Evolutionary conservation across 345 rosid species (phyloP), one percentile per base, ranked within the genome.

Genomic region (Pelargonium nanum): DNA sequence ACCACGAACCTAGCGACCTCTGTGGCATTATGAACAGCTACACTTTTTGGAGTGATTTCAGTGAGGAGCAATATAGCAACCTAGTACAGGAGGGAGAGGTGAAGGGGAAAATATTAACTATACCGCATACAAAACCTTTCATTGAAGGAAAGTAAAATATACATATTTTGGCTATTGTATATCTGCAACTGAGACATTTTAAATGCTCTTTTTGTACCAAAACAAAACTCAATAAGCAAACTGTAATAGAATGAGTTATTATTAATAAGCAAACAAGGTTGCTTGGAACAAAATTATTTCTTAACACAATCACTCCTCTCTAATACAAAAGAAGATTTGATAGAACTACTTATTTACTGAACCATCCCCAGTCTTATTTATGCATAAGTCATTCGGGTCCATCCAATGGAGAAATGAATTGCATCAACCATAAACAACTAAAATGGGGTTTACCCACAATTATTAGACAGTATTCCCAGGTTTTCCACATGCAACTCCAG

Each of bases 1-100:
- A 93, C 99, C 88, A 93, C 99, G 81, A 87, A 59, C 68, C 96
- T 77, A 75, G 88, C 99, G 66, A 93, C 99, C 65, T 90, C 97
- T 56, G 89, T 81, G 53, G 97, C 85, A 84, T 90, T 81, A 74
- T 89, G 99, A 66, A 93, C 97, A 19, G 99, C 99, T 64, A 93
- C 75, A 77, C 99, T 93, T 77, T 93, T 93, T 54, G 99, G 99
- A 78, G 97, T 93, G 66, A 93, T 93, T 81, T 93, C 99, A 21
- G 99, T 90, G 24, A 93, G 89, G 56, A 93, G 95, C 74, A 93
- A 74, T 55, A 93, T 72, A 52, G 95, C 92, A 69, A 93, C 99
- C 99, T 93, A 78, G 60, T 45, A 40, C 48, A n/a, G n/a, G n/a
- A n/a, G n/a, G n/a, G n/a, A n/a, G n/a, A n/a, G n/a, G n/a, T n/a